Base-by-base conservation (phyloP, 768 basidiomycete species). In the Kwoniella europaea region DNA sequence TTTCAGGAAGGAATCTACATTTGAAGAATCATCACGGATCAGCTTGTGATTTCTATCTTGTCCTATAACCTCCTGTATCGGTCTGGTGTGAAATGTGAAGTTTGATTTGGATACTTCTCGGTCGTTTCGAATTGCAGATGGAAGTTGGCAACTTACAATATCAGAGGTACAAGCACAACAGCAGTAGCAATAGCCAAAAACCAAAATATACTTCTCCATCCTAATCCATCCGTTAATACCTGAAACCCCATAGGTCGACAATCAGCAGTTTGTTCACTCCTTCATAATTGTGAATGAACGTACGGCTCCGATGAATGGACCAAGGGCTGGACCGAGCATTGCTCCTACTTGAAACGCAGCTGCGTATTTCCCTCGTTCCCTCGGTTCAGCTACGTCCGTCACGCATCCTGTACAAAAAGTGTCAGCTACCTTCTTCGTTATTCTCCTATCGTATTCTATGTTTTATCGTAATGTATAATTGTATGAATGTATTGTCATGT, bases 341-440 rank as follows among this genome's bases (percentile, higher is more conserved):
- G 70, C 64, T 27, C 73, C 61, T 1, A 75, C 68, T 44, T 83
- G 86, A 81, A 88, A 91, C 9, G 91, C 61, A 2, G 92, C 92
- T 66, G 89, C 87, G 82, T 90, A 92, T 7, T 89, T 87, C 18
- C 91, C 93, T 44, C 92, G 85, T 83, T 94, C 92, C 46, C 87
- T 86, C 0, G 88, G 89, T 1, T 87, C 87, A 5, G 91, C 88
- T 29, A 95, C 90, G 78, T 95, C 93, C 1, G 88, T 88, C 66
- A 95, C 87, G 6, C 91, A 88, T 5, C 93, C 93, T 67, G 12
- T 29, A 29, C 27, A 41, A 59, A 12, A 4, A 15, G 22, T 16
- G 10, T 41, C 24, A 59, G 12, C 35, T 7, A 35, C 35, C 35
- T 6, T 29, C 4, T 29, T 29, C 4, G 29, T 29, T 29, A 24